Percentiles rank a stretch among this genome's conserved stretches.
Conservation (phyloP, 495 filamentous ascomycete genomes). For the Penicillium cosmopolitanum region DNA sequence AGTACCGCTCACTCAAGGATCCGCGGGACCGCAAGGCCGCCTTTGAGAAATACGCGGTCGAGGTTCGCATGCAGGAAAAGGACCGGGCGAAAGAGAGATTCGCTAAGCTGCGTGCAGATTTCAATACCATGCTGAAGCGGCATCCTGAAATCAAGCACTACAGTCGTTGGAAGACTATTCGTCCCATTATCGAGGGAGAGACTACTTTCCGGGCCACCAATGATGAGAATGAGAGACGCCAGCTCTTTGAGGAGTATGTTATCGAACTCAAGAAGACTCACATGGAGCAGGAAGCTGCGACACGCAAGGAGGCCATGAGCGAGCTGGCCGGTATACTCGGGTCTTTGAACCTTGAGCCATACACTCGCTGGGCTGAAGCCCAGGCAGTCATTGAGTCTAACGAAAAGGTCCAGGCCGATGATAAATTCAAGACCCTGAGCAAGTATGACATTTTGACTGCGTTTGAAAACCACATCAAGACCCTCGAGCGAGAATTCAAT, state of each 20-base stretch:
- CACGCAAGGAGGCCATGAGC: slow-evolving; percentile 81
- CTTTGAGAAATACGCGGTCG: slow-evolving; percentile 93
- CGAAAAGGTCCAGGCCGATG: slow-evolving; percentile 78
- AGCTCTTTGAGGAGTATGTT: slow-evolving; percentile 94
- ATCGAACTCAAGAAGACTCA: slow-evolving; percentile 78
- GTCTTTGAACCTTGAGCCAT: slow-evolving; percentile 85
- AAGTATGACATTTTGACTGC: slow-evolving; percentile 89
- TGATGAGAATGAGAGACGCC: slow-evolving; percentile 84
- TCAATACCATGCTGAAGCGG: slow-evolving; percentile 92
- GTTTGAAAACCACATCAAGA: slow-evolving; percentile 94
- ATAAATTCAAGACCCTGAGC: slow-evolving; percentile 85
- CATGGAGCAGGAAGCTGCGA: slow-evolving; percentile 69
- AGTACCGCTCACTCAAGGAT: slow-evolving; percentile 92
- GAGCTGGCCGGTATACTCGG: slow-evolving; percentile 81
- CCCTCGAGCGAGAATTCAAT: slow-evolving; percentile 85
- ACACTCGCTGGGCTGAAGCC: slow-evolving; percentile 93
- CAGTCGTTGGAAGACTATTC: slow-evolving; percentile 95
- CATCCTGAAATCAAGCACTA: slow-evolving; percentile 98
- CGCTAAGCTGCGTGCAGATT: slow-evolving; percentile 90
- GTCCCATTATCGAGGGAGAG: slow-evolving; percentile 93
- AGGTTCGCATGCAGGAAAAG: slow-evolving; percentile 91
- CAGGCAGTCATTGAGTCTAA: slow-evolving; percentile 79
- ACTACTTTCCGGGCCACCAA: slow-evolving; percentile 91
- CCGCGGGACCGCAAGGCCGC: slow-evolving; percentile 89
- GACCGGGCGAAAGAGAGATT: slow-evolving; percentile 93